phyloP scores from a whole-genome alignment of 129 eudicot species.

The Cynara cardunculus region DNA sequence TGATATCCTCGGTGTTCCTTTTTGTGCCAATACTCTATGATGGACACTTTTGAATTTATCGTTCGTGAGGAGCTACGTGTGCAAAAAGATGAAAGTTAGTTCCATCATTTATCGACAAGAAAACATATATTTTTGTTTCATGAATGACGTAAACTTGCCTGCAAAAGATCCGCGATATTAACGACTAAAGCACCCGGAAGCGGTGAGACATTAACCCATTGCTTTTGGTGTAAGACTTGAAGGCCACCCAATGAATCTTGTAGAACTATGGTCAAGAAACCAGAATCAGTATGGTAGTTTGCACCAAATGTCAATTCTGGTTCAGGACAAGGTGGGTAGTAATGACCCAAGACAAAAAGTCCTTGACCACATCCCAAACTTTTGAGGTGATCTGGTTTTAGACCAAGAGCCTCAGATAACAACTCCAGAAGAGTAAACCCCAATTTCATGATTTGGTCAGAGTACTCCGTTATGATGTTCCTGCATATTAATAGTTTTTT shows the following conservation, averaged over 20 bases:
- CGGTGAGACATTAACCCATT: conserved; percentile 47
- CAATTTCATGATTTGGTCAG: no score
- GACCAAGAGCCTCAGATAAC: conserved; percentile 26
- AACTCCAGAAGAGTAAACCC: conserved; percentile 8
- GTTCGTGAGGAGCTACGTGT: no score
- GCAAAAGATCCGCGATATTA: conserved; percentile 40
- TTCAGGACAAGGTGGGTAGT: no score
- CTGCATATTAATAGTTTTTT: no score
- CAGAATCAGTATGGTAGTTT: no score
- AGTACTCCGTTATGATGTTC: no score
- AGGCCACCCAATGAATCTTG: conserved; percentile 58
- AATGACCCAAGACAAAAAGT: no score
- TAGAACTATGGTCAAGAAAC: conserved; percentile 41
- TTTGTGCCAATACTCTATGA: conserved; percentile 44
- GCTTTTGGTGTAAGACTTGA: conserved; percentile 35
- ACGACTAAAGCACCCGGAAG: conserved; percentile 44
- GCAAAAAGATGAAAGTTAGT: no score
- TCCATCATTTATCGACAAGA: no score
- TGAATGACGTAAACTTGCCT: conserved; percentile 32
- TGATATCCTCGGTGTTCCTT: conserved; percentile 43
- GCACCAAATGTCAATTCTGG: no score
- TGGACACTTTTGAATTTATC: conserved; percentile 41
- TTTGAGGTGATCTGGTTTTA: conserved; percentile 7
- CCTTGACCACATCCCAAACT: background rate
- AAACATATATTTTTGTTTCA: no score